These are phyloP conservation scores for Paraphaeosphaeria minitans DNA, from an alignment of 2,329 filamentous ascomycete species.

Conservation along the genomic window DNA sequence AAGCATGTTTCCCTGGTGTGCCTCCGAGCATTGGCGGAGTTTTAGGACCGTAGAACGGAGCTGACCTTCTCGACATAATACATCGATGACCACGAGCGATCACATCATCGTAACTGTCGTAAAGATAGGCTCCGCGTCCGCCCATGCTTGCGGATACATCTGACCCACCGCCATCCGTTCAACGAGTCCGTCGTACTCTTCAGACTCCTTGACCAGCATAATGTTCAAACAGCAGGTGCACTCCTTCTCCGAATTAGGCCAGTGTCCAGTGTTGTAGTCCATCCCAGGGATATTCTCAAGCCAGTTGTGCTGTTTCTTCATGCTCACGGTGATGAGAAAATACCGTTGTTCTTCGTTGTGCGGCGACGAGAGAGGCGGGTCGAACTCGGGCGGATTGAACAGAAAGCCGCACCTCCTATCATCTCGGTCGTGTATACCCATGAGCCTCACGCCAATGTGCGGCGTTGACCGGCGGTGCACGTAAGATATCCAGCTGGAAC, in stretches of 20 bases:
- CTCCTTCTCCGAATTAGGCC: too few species aligned
- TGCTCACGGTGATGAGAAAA: not conserved
- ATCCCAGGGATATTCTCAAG: not conserved
- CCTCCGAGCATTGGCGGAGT: not conserved
- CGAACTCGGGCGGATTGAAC: not conserved
- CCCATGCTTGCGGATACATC: not conserved
- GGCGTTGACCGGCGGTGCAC: not conserved
- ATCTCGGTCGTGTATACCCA: not conserved
- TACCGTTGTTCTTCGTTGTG: not conserved
- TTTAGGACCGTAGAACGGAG: constrained; percentile 2
- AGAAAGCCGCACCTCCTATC: not conserved
- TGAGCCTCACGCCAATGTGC: not conserved
- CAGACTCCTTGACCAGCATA: not conserved
- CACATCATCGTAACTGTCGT: not conserved
- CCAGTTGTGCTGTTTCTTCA: not conserved
- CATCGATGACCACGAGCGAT: not conserved
- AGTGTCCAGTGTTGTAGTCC: not conserved
- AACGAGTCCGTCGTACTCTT: not conserved
- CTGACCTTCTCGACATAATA: not conserved
- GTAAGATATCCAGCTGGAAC: not conserved
- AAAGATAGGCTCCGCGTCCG: not conserved
- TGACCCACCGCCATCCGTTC: not conserved
- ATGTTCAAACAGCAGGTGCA: not conserved
- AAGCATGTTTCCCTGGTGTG: constrained; percentile 8
- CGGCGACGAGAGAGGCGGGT: not conserved